A percentile compares a stretch with the other conserved stretches of the same genome.
These are phyloP conservation scores for Suhomyces tanzawaensis DNA, from an alignment of 805 yeast species.

Conservation along the genomic window DNA sequence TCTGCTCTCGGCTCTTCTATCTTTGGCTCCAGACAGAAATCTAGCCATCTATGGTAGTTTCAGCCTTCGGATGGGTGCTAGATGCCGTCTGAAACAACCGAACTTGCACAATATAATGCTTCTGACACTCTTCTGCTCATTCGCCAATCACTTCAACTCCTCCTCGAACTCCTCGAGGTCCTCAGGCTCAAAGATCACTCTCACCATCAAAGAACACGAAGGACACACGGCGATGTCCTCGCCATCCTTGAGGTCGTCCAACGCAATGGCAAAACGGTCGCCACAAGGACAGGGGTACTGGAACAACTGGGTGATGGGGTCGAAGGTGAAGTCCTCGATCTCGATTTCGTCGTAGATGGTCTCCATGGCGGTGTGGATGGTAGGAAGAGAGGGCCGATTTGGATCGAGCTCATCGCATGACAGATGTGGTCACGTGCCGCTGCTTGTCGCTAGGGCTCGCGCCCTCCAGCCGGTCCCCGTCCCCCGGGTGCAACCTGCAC, in stretches of 20 bases:
- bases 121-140: not conserved
- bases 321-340: slow-evolving; percentile 94
- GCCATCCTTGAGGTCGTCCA: slow-evolving; percentile 86
- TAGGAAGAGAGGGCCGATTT: too few relatives aligned
- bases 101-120: too few relatives aligned
- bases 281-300: slow-evolving; percentile 99
- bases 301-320: slow-evolving; percentile 74
- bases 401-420: too few relatives aligned
- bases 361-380: slow-evolving; percentile 42
- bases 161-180: slow-evolving; percentile 45
- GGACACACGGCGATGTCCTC: slow-evolving; percentile 96
- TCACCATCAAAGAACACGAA: slow-evolving; percentile 89
- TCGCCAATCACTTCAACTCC: not conserved
- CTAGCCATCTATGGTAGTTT: too few relatives aligned
- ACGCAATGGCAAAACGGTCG: slow-evolving; percentile 80
- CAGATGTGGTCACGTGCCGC: not conserved
- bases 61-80: too few relatives aligned
- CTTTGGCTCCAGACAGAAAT: too few relatives aligned
- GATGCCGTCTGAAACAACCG: too few relatives aligned
- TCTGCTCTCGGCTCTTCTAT: too few relatives aligned
- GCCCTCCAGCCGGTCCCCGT: slow-evolving; percentile 11
- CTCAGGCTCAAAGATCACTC: slow-evolving; percentile 78
- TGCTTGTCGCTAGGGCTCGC: slow-evolving; percentile 14
- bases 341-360: slow-evolving; percentile 89
- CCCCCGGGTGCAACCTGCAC: not conserved